A percentile compares a stretch with the other conserved stretches of the same genome.
phyloP scores from a whole-genome alignment of 2,329 filamentous ascomycete species.

The Fusarium lateritium region DNA sequence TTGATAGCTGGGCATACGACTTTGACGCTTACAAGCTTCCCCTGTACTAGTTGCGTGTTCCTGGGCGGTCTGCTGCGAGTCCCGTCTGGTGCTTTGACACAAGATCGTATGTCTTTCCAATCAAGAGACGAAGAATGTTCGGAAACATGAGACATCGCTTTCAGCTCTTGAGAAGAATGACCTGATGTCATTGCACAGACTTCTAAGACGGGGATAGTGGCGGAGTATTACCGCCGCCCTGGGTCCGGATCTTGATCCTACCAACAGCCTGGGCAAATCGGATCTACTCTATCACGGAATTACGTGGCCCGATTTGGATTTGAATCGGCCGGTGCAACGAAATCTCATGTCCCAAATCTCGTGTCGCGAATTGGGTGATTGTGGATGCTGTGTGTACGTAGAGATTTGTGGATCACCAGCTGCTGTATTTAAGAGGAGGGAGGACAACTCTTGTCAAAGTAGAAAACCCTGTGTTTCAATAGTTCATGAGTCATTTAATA shows the following conservation, averaged over 20 bases:
- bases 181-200: slow-evolving; percentile 18
- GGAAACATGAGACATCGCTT: slow-evolving; percentile 19
- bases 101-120: too few relatives aligned
- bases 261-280: not conserved
- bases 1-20: slow-evolving; percentile 34
- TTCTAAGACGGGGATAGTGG: slow-evolving; percentile 6
- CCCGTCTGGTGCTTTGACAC: not conserved
- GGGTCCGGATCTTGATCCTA: slow-evolving; percentile 31
- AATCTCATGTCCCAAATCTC: slow-evolving; percentile 9
- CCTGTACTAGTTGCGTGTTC: slow-evolving; percentile 5
- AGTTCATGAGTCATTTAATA: not conserved
- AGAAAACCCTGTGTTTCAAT: too few relatives aligned
- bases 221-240: slow-evolving; percentile 27
- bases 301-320: slow-evolving; percentile 16
- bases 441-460: too few relatives aligned
- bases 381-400: not conserved
- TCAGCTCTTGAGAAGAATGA: slow-evolving; percentile 4
- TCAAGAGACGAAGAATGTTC: not conserved
- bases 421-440: slow-evolving; percentile 3
- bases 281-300: slow-evolving; percentile 28
- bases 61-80: too few relatives aligned
- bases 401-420: too few relatives aligned
- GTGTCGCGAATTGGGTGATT: slow-evolving; percentile 8
- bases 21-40: slow-evolving; percentile 36
- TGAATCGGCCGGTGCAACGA: slow-evolving; percentile 16